Evolutionary conservation across 495 filamentous ascomycete species (phyloP), one percentile per base, ranked within the genome.

Genomic region (Hypoxylon trugodes): DNA sequence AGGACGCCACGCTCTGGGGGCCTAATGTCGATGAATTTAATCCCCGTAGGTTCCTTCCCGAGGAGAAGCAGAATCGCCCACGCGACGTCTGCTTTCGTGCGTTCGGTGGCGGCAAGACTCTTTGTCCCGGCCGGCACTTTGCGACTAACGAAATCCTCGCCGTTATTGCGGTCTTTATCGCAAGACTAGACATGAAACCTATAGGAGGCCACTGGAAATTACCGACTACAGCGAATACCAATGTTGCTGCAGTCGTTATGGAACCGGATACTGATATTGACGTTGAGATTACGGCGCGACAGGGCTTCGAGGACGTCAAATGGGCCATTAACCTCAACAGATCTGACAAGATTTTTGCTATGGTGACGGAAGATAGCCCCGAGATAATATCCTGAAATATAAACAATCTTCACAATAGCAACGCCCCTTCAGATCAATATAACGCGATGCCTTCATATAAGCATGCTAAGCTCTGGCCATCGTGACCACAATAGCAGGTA

Each of bases 51-150:
- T 74, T 73, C 54, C 16, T 69, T n/a, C 53, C 56, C 10, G 37
- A 36, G 32, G 30, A 38, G 22, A 26, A 40, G 26, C 18, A 42
- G 9, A 46, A 47, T 35, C 66, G 63, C 19, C 56, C 52, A 0
- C 59, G 60, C 6, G 53, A 56, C 9, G 35, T 54, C 7, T 71
- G 64, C 21, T 76, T 73, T 55, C 56, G 70, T n/a, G 52, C 59
- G 0, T 74, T 71, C 16, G 73, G 73, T 5, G 70, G 68, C 9
- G 65, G 62, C 0, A 52, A 60, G 6, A 56, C 57, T 15, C 55
- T 74, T 2, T 74, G 68, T 50, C 69, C 71, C 32, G 69, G 66
- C 19, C 43, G 71, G 3, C 59, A 67, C 32, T 74, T 72, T 25
- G 71, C 71, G 8, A 69, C 69, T 0, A 59, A 53, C 8, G 63